Conservation (phyloP, 2,329 filamentous ascomycete species). For the Nothomitra cinnamomea region DNA sequence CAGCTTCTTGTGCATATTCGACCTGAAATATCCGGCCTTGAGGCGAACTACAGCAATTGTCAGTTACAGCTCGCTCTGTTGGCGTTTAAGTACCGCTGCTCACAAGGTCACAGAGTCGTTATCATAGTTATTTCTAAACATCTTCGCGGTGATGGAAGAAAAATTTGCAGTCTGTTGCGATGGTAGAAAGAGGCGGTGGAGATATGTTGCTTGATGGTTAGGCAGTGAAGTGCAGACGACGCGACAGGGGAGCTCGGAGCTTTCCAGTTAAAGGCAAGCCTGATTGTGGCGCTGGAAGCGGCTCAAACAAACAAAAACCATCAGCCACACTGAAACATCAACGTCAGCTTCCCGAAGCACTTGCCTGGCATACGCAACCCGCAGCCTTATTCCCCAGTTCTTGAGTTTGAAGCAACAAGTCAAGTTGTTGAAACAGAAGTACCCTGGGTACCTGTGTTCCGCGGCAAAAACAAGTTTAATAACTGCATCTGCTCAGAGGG, state of each 20-base stretch:
- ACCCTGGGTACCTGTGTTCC: neutral
- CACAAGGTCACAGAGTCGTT: conserved; percentile 99
- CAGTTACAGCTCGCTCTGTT: conserved; percentile 13
- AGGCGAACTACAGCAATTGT: conserved; percentile 52
- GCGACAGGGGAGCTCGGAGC: conserved; percentile 5
- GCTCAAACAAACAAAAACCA: neutral
- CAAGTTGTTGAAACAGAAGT: neutral
- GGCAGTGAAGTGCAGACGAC: conserved; percentile 11
- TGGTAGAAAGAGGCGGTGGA: conserved; percentile 5
- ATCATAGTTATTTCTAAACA: conserved; percentile 99
- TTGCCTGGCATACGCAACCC: no score
- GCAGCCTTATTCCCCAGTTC: neutral
- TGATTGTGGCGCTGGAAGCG: no score
- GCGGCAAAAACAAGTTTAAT: neutral
- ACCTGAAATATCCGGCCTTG: conserved; percentile 99
- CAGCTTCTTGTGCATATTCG: conserved; percentile 95
- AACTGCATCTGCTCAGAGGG: neutral
- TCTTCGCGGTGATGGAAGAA: conserved; percentile 29
- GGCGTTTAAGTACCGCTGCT: conserved; percentile 22
- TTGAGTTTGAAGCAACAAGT: no score
- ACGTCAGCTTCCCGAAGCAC: neutral
- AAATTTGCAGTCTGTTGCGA: neutral
- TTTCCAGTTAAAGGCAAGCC: neutral
- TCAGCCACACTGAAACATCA: neutral
- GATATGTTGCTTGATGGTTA: conserved; percentile 1